These are phyloP conservation scores for Ceratobasidium sp. DNA, from an alignment of 1,284 basidiomycete genomes.

Conservation along the genomic window DNA sequence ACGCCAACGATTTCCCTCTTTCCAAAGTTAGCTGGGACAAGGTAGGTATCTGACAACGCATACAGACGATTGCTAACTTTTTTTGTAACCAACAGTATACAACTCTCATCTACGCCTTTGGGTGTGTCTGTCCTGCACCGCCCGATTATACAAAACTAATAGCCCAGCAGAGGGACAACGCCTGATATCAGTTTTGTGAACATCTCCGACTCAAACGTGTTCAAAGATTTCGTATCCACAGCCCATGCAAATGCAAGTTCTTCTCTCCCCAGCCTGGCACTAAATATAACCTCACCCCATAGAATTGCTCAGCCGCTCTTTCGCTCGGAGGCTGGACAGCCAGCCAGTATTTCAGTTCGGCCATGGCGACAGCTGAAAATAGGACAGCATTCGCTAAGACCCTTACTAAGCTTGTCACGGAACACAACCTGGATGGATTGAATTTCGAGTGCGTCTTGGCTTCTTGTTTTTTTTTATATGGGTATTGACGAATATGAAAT, in stretches of 20 bases:
- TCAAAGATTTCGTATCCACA: conserved; percentile 39
- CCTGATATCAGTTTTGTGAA: conserved; percentile 29
- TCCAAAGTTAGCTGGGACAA: conserved; percentile 39
- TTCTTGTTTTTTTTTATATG: background rate
- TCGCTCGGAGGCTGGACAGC: conserved; percentile 40
- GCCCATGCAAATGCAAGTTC: conserved; percentile 39
- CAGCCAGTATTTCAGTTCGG: conserved; percentile 53
- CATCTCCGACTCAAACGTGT: conserved; percentile 29
- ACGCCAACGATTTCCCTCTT: conserved; percentile 31
- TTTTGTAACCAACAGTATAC: conserved; percentile 20
- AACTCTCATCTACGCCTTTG: conserved; percentile 37
- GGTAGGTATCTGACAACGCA: conserved; percentile 1
- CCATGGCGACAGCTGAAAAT: conserved; percentile 48
- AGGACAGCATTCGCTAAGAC: conserved; percentile 53
- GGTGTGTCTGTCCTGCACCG: background rate
- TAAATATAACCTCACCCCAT: background rate
- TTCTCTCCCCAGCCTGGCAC: background rate
- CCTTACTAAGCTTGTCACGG: conserved; percentile 52
- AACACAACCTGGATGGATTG: conserved; percentile 57
- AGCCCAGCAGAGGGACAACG: conserved; percentile 1
- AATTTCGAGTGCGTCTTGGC: conserved; percentile 48
- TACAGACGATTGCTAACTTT: background rate
- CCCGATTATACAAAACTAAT: background rate
- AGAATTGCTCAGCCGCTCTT: conserved; percentile 39
- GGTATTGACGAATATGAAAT: background rate